Evolutionary conservation across 83 land plant genomes (phyloP), one percentile per base, ranked within the genome.

Genomic region (Diphasiastrum complanatum): DNA sequence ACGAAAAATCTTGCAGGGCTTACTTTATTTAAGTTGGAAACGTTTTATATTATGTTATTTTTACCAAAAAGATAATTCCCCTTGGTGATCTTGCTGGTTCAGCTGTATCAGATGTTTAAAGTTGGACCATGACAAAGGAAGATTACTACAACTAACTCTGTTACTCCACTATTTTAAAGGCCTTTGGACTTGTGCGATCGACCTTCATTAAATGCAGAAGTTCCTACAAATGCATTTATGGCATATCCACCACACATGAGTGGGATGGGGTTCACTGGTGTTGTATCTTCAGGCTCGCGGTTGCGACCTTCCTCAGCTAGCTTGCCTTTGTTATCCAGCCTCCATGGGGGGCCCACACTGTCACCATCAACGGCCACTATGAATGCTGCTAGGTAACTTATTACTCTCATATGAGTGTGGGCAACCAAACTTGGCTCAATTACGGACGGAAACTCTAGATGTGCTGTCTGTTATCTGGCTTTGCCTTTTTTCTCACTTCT

Each of bases 111-210:
- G 22, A 28, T 40, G 18, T 4, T 60, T 60, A n/a, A n/a, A n/a
- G n/a, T n/a, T 46, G 10, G 2, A 2, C 19, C 60, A 41, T 6
- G 18, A 23, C 23, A 23, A 12, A 43, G 23, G n/a, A 25, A n/a
- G n/a, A n/a, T n/a, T n/a, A n/a, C n/a, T n/a, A n/a, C n/a, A 50
- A 18, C 24, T 50, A 18, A 10, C 1, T 50, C 23, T 18, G 12
- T 50, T 11, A n/a, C 23, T n/a, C 22, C 10, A 18, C 12, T 1
- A 12, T 0, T 50, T 12, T 51, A 49, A 45, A 73, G 76, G 34
- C 76, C 76, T 47, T 43, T 73, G 66, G 76, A 73, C 16, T 53
- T 73, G 6, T 73, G 76, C 19, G 76, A 73, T 18, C 64, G 25
- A 29, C 46, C 63, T 1, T 11, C 60, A 28, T 19, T 45, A 33